phyloP scores from a whole-genome alignment of 768 basidiomycete species.

The Crucibulum laeve region DNA sequence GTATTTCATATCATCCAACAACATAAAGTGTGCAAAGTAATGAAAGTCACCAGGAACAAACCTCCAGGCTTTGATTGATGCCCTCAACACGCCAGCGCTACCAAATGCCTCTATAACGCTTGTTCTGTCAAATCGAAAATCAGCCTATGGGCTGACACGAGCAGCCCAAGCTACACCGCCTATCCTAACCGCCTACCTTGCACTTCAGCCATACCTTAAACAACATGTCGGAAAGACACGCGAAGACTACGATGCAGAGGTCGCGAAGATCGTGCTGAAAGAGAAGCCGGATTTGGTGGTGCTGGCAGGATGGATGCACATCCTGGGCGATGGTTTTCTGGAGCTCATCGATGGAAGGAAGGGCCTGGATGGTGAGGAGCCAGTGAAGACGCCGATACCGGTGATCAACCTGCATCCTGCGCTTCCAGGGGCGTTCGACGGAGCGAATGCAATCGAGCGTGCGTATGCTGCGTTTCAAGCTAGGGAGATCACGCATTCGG shows the following conservation, averaged over 20 bases:
- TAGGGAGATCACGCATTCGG: slow-evolving; percentile 74
- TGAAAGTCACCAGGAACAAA: slow-evolving; percentile 67
- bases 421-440: slow-evolving; percentile 93
- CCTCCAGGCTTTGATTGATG: slow-evolving; percentile 93
- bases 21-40: background rate
- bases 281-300: slow-evolving; percentile 81
- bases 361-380: slow-evolving; percentile 28
- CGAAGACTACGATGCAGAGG: slow-evolving; percentile 80
- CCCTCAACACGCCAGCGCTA: slow-evolving; percentile 68
- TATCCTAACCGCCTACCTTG: slow-evolving; percentile 80
- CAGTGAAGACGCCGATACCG: slow-evolving; percentile 42
- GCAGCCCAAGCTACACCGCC: slow-evolving; percentile 66
- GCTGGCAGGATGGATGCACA: slow-evolving; percentile 99
- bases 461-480: slow-evolving; percentile 86
- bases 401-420: slow-evolving; percentile 98
- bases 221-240: slow-evolving; percentile 68
- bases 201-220: slow-evolving; percentile 81
- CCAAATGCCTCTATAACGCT: slow-evolving; percentile 68
- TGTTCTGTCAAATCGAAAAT: slow-evolving; percentile 90
- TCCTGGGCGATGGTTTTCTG: slow-evolving; percentile 79
- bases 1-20: background rate
- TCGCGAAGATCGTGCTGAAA: slow-evolving; percentile 62
- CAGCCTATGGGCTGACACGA: slow-evolving; percentile 85
- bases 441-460: slow-evolving; percentile 84
- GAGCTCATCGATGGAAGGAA: slow-evolving; percentile 51